These are phyloP conservation scores for Puccinellia tenuiflora DNA, from an alignment of 176 grass and related monocot species.

Conservation along the genomic window DNA sequence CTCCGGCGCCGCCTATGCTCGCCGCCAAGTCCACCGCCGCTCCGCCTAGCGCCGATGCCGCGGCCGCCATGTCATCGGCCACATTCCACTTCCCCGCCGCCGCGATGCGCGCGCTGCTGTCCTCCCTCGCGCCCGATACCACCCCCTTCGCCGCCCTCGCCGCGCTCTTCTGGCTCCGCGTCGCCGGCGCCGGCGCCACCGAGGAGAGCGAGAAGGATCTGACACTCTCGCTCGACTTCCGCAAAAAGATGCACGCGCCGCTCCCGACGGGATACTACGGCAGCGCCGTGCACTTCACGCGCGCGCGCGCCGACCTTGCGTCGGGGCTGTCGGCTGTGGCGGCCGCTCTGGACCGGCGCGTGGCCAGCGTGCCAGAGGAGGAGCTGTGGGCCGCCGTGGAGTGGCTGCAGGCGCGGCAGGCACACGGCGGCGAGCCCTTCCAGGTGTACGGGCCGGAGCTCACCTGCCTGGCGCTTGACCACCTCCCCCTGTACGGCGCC, in stretches of 20 bases:
- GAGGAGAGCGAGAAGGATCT: constrained; percentile 39
- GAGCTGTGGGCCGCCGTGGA: constrained; percentile 56
- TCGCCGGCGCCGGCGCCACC: constrained; percentile 1
- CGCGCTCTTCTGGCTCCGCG: constrained; percentile 68
- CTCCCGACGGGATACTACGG: constrained; percentile 72
- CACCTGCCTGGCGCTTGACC: constrained; percentile 68
- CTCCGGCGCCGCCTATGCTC: constrained; percentile 22
- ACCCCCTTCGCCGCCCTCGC: constrained; percentile 61
- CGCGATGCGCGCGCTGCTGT: constrained; percentile 36
- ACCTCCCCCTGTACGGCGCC: constrained; percentile 46
- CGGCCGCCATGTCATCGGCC: constrained; percentile 42
- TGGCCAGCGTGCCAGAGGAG: constrained; percentile 40
- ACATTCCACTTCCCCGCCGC: constrained; percentile 64
- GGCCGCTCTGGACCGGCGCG: constrained; percentile 32
- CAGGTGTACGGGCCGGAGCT: constrained; percentile 93
- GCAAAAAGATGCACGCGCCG: constrained; percentile 69
- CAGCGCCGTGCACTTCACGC: constrained; percentile 53
- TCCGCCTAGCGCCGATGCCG: not conserved
- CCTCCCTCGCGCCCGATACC: constrained; percentile 26
- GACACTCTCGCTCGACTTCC: constrained; percentile 64
- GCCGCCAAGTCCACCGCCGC: constrained; percentile 25
- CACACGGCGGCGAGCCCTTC: constrained; percentile 30
- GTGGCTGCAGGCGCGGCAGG: constrained; percentile 52
- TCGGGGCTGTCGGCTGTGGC: constrained; percentile 35
- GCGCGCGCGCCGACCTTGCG: constrained; percentile 47